A percentile compares a stretch with the other conserved stretches of the same genome.
phyloP scores from a whole-genome alignment of 768 basidiomycete species.

The Pleurotus salmoneostramineus region DNA sequence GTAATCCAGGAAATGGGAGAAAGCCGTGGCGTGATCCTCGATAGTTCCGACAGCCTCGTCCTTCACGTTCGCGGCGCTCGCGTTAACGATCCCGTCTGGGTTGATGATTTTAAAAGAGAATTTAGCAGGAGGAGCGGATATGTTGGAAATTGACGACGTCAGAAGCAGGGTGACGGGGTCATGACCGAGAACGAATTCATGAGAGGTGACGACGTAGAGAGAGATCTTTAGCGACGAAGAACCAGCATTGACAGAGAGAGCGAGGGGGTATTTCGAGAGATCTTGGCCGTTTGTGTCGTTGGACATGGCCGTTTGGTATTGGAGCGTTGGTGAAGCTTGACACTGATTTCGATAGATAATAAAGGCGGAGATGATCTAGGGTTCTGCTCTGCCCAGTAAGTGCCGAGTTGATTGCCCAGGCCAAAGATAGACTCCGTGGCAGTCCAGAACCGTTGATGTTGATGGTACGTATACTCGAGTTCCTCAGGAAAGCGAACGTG shows the following conservation, averaged over 20 bases:
- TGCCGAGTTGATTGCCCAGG: no score
- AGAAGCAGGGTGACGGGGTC: conserved; percentile 40
- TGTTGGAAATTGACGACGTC: conserved; percentile 51
- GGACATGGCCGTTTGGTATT: not conserved
- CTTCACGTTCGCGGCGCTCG: conserved; percentile 27
- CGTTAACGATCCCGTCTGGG: conserved; percentile 9
- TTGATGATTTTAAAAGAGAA: conserved; percentile 38
- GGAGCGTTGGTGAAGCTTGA: no score
- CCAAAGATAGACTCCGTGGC: no score
- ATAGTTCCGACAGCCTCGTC: conserved; percentile 35
- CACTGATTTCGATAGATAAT: no score
- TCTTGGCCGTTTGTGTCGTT: not conserved
- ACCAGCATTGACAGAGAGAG: conserved; percentile 76
- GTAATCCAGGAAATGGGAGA: conserved; percentile 52
- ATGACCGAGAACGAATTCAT: conserved; percentile 9
- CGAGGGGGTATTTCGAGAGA: conserved; percentile 21
- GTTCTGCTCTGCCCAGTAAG: no score
- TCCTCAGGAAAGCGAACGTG: no score
- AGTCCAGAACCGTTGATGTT: no score
- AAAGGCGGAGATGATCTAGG: no score
- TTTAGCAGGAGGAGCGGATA: conserved; percentile 49
- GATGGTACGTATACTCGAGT: no score
- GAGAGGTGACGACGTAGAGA: conserved; percentile 41
- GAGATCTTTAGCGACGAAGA: conserved; percentile 86
- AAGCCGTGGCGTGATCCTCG: conserved; percentile 58